Percentiles rank a stretch among this genome's conserved stretches.
phyloP scores from a whole-genome alignment of 2,329 filamentous ascomycete species.

The Teratosphaeriaceae sp. region DNA sequence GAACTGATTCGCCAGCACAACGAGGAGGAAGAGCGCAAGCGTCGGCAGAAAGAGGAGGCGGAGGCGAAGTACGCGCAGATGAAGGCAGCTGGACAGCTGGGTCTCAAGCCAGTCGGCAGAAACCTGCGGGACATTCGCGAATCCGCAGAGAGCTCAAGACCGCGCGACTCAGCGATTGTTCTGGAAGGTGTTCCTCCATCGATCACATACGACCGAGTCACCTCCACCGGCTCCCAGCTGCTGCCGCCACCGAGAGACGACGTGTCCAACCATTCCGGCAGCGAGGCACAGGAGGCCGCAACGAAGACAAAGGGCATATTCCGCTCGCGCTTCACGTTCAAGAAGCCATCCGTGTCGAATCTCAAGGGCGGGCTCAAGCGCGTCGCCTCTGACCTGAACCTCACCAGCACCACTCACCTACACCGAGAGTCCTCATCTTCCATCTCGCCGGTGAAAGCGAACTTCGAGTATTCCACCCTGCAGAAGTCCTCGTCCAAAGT shows the following conservation, averaged over 20 bases:
- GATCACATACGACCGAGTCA: conserved; percentile 15
- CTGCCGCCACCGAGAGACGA: conserved; percentile 11
- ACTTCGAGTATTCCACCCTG: conserved; percentile 25
- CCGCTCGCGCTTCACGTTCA: conserved; percentile 22
- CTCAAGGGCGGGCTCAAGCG: conserved; percentile 28
- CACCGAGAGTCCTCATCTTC: conserved; percentile 33
- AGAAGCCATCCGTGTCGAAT: conserved; percentile 27
- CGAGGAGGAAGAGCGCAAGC: conserved; percentile 34
- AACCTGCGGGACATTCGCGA: neutral
- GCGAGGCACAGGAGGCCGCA: conserved; percentile 18
- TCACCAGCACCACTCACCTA: too few relatives aligned
- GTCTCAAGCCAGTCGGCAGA: conserved; percentile 15
- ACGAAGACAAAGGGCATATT: conserved; percentile 11
- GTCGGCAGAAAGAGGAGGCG: conserved; percentile 38
- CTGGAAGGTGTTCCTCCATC: conserved; percentile 13
- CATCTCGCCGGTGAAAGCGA: conserved; percentile 25
- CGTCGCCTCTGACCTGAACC: conserved; percentile 26
- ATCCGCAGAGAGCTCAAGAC: conserved; percentile 10
- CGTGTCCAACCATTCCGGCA: conserved; percentile 10
- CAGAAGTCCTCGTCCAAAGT: conserved; percentile 48
- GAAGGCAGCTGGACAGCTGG: conserved; percentile 46
- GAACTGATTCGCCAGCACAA: conserved; percentile 32
- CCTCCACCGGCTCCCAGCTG: conserved; percentile 12
- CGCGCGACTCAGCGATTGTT: conserved; percentile 25
- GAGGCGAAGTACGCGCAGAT: conserved; percentile 48